These are phyloP conservation scores for Harringtonia lauricola DNA, from an alignment of 2,329 filamentous ascomycete genomes.

Conservation along the genomic window DNA sequence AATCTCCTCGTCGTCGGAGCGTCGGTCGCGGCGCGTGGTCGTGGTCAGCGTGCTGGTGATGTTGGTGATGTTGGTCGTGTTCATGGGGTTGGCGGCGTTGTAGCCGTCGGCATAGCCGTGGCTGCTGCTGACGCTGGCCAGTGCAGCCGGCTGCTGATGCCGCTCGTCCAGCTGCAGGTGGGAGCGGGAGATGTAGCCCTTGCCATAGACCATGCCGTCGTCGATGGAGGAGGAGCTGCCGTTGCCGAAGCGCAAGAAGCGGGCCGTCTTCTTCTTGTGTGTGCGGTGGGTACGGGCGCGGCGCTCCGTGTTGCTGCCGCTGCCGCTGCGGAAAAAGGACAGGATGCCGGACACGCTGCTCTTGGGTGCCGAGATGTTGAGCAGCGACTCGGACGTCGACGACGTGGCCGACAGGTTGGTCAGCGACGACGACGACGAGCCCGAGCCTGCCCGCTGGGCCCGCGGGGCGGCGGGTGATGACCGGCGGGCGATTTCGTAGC, in stretches of 20 bases:
- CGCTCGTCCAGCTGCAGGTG: conserved; percentile 1
- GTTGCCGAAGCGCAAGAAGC: conserved; percentile 38
- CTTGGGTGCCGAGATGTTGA: conserved; percentile 22
- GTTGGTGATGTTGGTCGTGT: conserved; percentile 5
- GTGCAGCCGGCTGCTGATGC: neutral
- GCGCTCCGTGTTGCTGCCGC: too few relatives aligned
- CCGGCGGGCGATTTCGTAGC: too few relatives aligned
- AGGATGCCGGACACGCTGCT: conserved; percentile 19
- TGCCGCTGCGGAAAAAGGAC: conserved; percentile 19
- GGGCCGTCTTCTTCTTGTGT: conserved; percentile 21
- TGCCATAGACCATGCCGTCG: conserved; percentile 45
- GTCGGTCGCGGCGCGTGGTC: neutral
- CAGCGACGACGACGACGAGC: conserved; percentile 16
- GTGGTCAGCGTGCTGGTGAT: conserved; percentile 6
- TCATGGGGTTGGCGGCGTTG: too few relatives aligned
- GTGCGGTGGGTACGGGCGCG: conserved; percentile 6
- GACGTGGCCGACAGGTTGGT: conserved; percentile 18
- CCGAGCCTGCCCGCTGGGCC: conserved; percentile 2
- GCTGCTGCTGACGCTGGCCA: neutral
- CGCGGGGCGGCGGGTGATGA: too few relatives aligned
- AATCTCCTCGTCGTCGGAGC: conserved; percentile 42
- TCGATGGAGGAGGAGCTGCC: conserved; percentile 45
- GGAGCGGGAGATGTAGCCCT: conserved; percentile 26
- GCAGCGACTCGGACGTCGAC: conserved; percentile 21
- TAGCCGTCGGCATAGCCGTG: neutral